Evolutionary conservation across 148 eudicot species (phyloP).

Genomic region (Camellia japonica): DNA sequence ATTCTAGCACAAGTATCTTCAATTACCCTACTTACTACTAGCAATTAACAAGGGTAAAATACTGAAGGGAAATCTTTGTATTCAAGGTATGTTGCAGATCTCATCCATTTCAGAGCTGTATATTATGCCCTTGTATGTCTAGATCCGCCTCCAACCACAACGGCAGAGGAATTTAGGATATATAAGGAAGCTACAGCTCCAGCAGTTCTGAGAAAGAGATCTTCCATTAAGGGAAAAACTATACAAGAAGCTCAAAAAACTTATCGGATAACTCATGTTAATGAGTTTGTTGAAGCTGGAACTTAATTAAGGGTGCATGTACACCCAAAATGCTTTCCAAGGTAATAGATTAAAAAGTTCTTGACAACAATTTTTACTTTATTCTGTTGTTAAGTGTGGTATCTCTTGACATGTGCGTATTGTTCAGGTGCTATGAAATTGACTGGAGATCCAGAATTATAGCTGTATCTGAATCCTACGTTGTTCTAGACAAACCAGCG

Average conservation of each 20-base stretch:
- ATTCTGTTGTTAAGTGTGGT: neutral
- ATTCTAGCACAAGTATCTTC: neutral
- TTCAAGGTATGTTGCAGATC: constrained; percentile 85
- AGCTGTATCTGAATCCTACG: constrained; percentile 76
- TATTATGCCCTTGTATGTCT: constrained; percentile 90
- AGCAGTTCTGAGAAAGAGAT: constrained; percentile 52
- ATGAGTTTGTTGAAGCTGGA: constrained; percentile 80
- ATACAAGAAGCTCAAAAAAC: constrained; percentile 90
- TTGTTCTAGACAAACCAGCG: constrained; percentile 92
- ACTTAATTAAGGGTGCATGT: constrained; percentile 93
- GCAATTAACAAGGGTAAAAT: constrained; percentile 6
- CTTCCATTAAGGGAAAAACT: constrained; percentile 85
- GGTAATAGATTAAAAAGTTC: constrained; percentile 39
- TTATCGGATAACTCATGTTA: constrained; percentile 48
- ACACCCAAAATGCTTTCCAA: constrained; percentile 93
- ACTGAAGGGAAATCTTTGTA: constrained; percentile 15
- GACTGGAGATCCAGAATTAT: constrained; percentile 93
- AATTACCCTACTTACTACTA: neutral
- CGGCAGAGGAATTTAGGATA: constrained; percentile 64
- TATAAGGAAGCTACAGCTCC: constrained; percentile 72
- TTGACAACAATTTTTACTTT: constrained; percentile 2
- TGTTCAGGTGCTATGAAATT: constrained; percentile 86
- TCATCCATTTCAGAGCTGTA: constrained; percentile 90
- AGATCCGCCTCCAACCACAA: constrained; percentile 75
- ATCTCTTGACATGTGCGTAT: constrained; percentile 20